Base-by-base conservation (phyloP, 1,284 basidiomycete species). In the Puccinia brachypodii region DNA sequence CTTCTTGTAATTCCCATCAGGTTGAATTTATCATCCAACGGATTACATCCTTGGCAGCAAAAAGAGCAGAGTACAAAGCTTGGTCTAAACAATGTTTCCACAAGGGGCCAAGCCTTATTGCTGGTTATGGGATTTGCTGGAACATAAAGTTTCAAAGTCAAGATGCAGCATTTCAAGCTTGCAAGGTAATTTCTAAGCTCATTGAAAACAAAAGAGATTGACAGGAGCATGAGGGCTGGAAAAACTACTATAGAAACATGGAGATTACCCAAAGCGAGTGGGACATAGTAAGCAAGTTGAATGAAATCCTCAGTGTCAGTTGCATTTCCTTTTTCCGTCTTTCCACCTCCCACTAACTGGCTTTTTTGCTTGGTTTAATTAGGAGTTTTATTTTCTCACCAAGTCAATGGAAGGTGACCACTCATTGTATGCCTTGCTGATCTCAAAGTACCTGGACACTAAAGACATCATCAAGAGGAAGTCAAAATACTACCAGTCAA, bases 111-210 rank as follows among this genome's bases (percentile, higher is more conserved):
- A 56, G 36, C 11, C 58, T 74, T 14, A 58, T 74, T 74, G 50
- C 72, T 14, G 72, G 72, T 8, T 56, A 74, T 47, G 50, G 72
- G 16, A 74, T 56, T 13, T 19, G 42, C 40, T 74, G 50, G 47
- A 74, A 74, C 40, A 74, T 74, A 0, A 72, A 72, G 69, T 72
- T 47, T 47, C 38, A 72, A 47, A 72, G 69, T 22, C 19, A n/a
- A 16, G 42, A 72, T 72, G 22, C 19, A 38, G 69, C 33, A 44
- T 71, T 31, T 19, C 19, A 44, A 19, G 36, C 38, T 50, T 9
- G 16, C 16, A 50, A 11, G 22, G 16, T 72, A 22, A 72, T 58
- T 28, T 2, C 8, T 28, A 58, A 31, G 31, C 56, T 58, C 6
- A 6, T 58, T 28, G 25, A 58, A n/a, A n/a, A n/a, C n/a, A n/a